Conservation (phyloP, 371 early-diverging fungal species). For the Saksenaea oblongispora region DNA sequence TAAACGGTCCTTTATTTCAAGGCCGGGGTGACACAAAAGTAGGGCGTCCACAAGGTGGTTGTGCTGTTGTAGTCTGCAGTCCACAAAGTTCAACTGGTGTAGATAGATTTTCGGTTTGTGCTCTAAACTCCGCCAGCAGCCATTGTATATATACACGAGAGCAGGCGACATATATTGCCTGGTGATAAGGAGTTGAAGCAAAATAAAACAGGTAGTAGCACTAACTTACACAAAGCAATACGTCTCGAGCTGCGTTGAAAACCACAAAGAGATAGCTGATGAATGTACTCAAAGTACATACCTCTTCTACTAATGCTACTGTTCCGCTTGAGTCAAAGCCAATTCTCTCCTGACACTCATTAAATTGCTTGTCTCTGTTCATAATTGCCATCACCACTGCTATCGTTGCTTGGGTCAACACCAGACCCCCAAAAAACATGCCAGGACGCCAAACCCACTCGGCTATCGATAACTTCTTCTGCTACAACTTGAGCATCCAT, state of each 20-base stretch:
- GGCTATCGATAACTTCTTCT: slow-evolving; percentile 23
- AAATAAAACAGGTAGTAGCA: not conserved
- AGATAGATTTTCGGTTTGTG: not conserved
- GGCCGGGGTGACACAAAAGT: not conserved
- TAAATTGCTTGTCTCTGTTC: not conserved
- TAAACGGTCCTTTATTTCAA: not conserved
- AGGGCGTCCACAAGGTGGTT: not conserved
- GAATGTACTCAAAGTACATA: not conserved
- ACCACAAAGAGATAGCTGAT: not conserved
- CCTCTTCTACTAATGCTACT: not conserved
- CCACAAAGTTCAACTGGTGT: not conserved
- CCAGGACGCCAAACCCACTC: slow-evolving; percentile 30
- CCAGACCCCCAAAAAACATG: slow-evolving; percentile 20
- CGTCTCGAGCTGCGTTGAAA: not conserved
- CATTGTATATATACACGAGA: not conserved
- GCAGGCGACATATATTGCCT: not conserved
- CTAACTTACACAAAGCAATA: not conserved
- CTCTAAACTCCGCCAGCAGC: not conserved
- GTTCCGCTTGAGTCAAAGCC: not conserved
- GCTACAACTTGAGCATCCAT: not conserved
- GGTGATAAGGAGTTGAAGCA: not conserved
- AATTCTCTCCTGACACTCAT: not conserved
- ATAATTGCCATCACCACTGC: slow-evolving; percentile 5
- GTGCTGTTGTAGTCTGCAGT: not conserved
- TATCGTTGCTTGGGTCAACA: slow-evolving; percentile 9